A percentile compares a stretch with the other conserved stretches of the same genome.
Conservation (phyloP, 441 rosid genomes). For the Mallotus japonicus region DNA sequence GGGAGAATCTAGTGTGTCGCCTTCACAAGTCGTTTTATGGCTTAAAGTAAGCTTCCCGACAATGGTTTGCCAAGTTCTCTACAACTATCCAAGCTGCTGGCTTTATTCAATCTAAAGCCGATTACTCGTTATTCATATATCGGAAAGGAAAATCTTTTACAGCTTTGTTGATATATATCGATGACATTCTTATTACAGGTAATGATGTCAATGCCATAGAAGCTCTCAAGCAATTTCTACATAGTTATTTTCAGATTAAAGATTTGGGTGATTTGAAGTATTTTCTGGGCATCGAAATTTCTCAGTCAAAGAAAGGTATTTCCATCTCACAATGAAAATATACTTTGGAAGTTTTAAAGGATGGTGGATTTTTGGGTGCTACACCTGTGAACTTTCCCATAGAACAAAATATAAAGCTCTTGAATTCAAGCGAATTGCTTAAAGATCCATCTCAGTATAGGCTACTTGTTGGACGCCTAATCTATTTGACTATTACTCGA, state of each 20-base stretch:
- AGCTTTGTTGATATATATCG: not conserved
- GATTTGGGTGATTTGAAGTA: no score
- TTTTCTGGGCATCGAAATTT: no score
- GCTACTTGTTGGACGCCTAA: not conserved
- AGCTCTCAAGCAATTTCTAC: not conserved
- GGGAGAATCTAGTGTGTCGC: no score
- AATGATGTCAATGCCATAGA: not conserved
- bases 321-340: not conserved
- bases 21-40: no score
- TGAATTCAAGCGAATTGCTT: not conserved
- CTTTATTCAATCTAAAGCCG: no score
- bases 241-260: no score
- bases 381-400: not conserved
- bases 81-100: no score
- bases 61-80: no score
- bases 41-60: no score
- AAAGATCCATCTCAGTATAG: conserved; percentile 14
- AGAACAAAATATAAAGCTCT: not conserved
- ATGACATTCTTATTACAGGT: not conserved
- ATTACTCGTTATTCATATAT: no score
- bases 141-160: no score
- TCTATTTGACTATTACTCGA: conserved; percentile 7
- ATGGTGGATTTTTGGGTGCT: conserved; percentile 7
- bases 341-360: not conserved
- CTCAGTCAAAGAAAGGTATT: not conserved